phyloP scores from a whole-genome alignment of 2,329 filamentous ascomycete species.

The Fusarium redolens region DNA sequence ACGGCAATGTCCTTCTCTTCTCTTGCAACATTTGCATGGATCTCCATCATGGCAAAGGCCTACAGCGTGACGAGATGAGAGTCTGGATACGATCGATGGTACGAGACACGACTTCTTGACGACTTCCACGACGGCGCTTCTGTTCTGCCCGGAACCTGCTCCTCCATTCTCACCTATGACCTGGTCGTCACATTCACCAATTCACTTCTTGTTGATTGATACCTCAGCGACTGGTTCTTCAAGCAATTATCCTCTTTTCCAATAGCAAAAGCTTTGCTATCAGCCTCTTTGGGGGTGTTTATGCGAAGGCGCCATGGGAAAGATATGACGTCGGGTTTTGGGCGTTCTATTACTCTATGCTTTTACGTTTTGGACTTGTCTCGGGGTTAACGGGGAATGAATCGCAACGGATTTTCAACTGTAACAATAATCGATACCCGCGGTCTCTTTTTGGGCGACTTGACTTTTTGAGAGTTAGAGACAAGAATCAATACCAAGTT shows the following conservation, averaged over 20 bases:
- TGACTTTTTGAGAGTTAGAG: conserved; percentile 10
- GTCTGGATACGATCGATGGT: conserved; percentile 3
- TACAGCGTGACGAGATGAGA: conserved; percentile 11
- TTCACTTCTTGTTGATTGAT: conserved; percentile 29
- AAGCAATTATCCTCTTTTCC: neutral
- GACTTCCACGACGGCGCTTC: conserved; percentile 27
- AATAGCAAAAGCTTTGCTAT: neutral
- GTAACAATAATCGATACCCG: conserved; percentile 39
- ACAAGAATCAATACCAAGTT: conserved; percentile 21
- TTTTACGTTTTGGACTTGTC: conserved; percentile 26
- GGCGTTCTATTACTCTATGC: conserved; percentile 12
- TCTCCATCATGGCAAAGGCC: neutral
- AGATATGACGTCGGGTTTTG: conserved; percentile 16
- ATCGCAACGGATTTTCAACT: conserved; percentile 14
- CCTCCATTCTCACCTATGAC: conserved; percentile 3
- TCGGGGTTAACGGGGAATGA: conserved; percentile 14
- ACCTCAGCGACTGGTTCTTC: conserved; percentile 13
- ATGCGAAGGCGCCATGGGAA: conserved; percentile 23
- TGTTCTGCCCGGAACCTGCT: neutral
- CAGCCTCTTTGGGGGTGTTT: neutral
- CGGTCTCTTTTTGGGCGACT: conserved; percentile 17
- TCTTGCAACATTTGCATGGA: neutral
- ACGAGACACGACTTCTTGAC: conserved; percentile 24
- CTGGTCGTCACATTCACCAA: conserved; percentile 8
- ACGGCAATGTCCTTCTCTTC: conserved; percentile 2